Evolutionary conservation across 1,284 basidiomycete genomes (phyloP), one percentile per base, ranked within the genome.

Genomic region (Thelephora terrestris): DNA sequence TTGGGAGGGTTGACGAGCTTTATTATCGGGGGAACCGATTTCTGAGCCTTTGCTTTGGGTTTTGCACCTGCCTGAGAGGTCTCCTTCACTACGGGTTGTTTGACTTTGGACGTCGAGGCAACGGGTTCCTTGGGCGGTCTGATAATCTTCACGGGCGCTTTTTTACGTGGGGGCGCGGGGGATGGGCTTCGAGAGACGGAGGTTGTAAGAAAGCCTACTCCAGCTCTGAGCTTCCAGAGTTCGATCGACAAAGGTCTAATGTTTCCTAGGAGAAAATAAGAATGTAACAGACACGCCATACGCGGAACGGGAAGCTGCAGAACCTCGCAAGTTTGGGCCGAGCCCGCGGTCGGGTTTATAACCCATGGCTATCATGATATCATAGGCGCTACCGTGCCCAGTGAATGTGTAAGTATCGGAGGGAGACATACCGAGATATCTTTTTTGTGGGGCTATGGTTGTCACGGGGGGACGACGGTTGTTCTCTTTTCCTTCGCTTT

Each of bases 361-460:
- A 10, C 55, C 55, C 54, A 56, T 56, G 14, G 54, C 46, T 35
- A 56, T 35, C 17, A 56, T 49, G 3, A 56, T 53, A n/a, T 52
- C 45, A 45, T 56, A 56, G 5, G 54, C 55, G 23, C 43, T 46
- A 18, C 52, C 52, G 4, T 36, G 47, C 40, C 10, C 48, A 9
- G 43, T 40, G n/a, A 21, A 32, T 18, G 40, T 16, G n/a, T 14
- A 14, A 12, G 42, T 37, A 42, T 43, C 37, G 21, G 6, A 40
- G 23, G 21, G 43, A n/a, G 47, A 23, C 21, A 38, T 21, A 23
- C 35, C 27, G 27, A 45, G 17, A 37, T 53, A 40, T 42, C 18
- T 27, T 46, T 38, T 35, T 20, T 18, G 20, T 29, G 43, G 29
- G 2, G n/a, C 23, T 16, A 24, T n/a, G 21, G 17, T 21, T 42